Base-by-base conservation (phyloP, 176 grass and related monocot genomes). In the Oropetium thomaeum region DNA sequence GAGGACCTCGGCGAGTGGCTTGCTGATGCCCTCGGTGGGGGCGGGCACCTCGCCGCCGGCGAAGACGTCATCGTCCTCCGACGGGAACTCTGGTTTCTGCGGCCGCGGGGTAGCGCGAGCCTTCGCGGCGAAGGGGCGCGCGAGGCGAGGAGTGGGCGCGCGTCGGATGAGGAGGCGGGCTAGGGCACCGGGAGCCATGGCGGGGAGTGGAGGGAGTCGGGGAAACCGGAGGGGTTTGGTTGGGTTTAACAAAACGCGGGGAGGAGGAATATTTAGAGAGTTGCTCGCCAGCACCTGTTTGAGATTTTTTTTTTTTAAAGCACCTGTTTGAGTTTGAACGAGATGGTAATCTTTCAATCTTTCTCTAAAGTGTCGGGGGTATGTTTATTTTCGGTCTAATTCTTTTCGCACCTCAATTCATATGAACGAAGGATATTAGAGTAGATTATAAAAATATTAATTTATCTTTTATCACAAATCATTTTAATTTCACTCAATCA, bases 1-100 rank as follows among this genome's bases (percentile, higher is more conserved):
- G 23, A 99, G 89, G 53, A 95, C 77, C 13, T 95, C 87, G 15
- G 96, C 78, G 20, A 99, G 89, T 32, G 96, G 92, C 63, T 84
- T 89, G 82, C 72, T 73, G 79, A 99, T 99, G 61, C 89, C 92
- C 80, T 92, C 84, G 5, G 91, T 84, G 40, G 89, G 86, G 28
- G 87, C 59, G 29, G 17, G 67, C 54, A 79, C 84, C 83, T 64
- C 71, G 34, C 84, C 74, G 16, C 78, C 67, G 27, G 55, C 87
- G 73, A 83, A 81, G 82, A 77, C 62, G 57, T 77, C 81, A 1
- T 85, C 77, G 26, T 85, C 84, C 58, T 67, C 73, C 19, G 67
- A 73, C 12, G 37, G 37, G 55, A 70, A 49, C 65, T 49, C 81
- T 44, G 83, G 75, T 54, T 89, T 79, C 70, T 33, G 44, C 61